phyloP scores from a whole-genome alignment of 2,329 filamentous ascomycete genomes.

The Alternaria longipes region DNA sequence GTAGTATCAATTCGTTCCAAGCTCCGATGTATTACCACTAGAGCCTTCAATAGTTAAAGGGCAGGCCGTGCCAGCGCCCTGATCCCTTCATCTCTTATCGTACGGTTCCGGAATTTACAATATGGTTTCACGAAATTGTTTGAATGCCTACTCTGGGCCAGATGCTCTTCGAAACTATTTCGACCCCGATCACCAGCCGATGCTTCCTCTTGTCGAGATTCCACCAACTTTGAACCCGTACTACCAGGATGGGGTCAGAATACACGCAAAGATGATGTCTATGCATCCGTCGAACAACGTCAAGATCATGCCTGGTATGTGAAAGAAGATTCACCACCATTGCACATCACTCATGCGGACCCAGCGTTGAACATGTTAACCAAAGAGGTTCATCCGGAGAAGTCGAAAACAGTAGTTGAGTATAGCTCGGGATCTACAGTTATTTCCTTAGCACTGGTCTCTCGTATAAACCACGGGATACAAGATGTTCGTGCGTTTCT shows the following conservation, averaged over 20 bases:
- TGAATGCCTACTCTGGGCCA: conserved; percentile 67
- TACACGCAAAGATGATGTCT: conserved; percentile 73
- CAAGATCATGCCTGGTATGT: conserved; percentile 66
- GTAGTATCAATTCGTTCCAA: background rate
- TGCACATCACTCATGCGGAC: background rate
- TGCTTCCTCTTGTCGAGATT: conserved; percentile 69
- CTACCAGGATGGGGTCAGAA: conserved; percentile 65
- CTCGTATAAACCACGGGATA: conserved; percentile 31
- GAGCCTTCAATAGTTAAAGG: conserved; percentile 3
- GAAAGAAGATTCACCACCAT: background rate
- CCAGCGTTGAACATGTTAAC: conserved; percentile 33
- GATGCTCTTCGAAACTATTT: conserved; percentile 68
- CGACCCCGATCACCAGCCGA: conserved; percentile 66
- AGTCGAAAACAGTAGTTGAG: conserved; percentile 30
- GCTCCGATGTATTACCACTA: background rate
- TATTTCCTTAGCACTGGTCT: conserved; percentile 32
- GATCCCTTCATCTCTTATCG: background rate
- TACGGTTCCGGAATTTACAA: background rate
- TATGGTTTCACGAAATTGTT: conserved; percentile 21
- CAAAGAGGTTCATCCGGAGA: conserved; percentile 21
- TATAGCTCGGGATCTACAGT: conserved; percentile 35
- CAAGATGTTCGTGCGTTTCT: conserved; percentile 29
- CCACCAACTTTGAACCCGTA: conserved; percentile 67
- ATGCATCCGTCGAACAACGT: conserved; percentile 72
- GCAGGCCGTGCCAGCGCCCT: background rate